phyloP scores from a whole-genome alignment of 306 rosid species.

The Dalbergia cochinchinensis region DNA sequence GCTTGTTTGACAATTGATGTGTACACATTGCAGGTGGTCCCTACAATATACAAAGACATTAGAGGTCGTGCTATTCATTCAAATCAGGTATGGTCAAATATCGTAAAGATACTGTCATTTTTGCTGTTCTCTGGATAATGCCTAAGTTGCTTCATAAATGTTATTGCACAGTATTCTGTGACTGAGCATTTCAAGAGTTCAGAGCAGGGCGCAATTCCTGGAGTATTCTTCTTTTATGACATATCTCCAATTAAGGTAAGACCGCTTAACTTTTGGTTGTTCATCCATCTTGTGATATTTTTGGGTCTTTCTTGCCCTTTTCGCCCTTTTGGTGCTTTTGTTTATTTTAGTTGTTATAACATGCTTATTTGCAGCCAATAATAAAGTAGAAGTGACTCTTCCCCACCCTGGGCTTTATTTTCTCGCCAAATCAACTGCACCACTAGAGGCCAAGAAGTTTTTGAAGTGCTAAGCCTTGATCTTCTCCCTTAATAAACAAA shows the following conservation, averaged over 20 bases:
- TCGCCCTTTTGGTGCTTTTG: conserved; percentile 1
- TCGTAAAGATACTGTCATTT: conserved; percentile 26
- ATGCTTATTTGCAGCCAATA: neutral
- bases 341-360: neutral
- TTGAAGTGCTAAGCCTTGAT: neutral
- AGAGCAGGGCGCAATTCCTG: conserved; percentile 72
- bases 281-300: conserved; percentile 29
- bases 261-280: conserved; percentile 11
- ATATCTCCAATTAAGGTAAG: conserved; percentile 89
- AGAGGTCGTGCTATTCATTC: conserved; percentile 75
- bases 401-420: neutral
- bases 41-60: conserved; percentile 71
- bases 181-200: conserved; percentile 89
- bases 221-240: conserved; percentile 85
- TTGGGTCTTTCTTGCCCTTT: neutral
- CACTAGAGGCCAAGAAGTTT: neutral
- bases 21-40: conserved; percentile 77
- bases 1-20: conserved; percentile 13
- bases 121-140: conserved; percentile 29
- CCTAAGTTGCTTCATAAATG: conserved; percentile 40
- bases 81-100: conserved; percentile 76
- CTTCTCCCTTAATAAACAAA: neutral
- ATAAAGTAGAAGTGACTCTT: neutral
- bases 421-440: neutral
- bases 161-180: conserved; percentile 81